Conservation (phyloP, 2,329 filamentous ascomycete genomes). For the Zymoseptoria pseudotritici region DNA sequence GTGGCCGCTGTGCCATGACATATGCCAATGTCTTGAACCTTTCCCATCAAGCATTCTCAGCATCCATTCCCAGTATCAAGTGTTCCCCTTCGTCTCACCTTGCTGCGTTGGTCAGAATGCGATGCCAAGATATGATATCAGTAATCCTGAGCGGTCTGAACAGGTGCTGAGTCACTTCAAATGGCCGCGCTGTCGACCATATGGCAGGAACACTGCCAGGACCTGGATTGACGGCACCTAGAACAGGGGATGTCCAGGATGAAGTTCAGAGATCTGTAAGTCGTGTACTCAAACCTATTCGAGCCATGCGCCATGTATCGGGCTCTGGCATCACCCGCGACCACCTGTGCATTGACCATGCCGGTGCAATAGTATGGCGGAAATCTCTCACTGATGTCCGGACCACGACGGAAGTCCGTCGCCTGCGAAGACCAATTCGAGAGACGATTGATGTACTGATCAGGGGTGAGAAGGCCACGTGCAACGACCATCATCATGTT, state of each 20-base stretch:
- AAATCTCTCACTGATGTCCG: neutral
- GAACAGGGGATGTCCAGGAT: neutral
- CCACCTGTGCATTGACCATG: slow-evolving; percentile 1
- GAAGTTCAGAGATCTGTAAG: neutral
- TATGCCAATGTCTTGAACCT: no score
- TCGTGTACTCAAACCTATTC: neutral
- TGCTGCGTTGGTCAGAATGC: no score
- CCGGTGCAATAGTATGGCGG: slow-evolving; percentile 10
- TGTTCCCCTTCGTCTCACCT: no score
- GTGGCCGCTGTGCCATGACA: no score
- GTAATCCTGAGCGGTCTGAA: no score
- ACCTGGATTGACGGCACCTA: neutral
- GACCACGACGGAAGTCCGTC: neutral
- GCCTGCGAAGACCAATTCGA: neutral
- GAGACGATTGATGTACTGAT: slow-evolving; percentile 5
- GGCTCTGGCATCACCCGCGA: neutral
- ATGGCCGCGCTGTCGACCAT: no score
- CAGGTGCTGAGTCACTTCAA: no score
- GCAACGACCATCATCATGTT: neutral
- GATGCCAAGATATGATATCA: no score
- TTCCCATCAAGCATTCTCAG: no score
- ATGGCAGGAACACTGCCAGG: neutral
- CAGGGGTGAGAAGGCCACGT: neutral
- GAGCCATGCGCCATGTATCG: neutral
- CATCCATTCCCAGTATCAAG: no score